Conservation (phyloP, 2,329 filamentous ascomycete species). For the Orbilia brochopaga region DNA sequence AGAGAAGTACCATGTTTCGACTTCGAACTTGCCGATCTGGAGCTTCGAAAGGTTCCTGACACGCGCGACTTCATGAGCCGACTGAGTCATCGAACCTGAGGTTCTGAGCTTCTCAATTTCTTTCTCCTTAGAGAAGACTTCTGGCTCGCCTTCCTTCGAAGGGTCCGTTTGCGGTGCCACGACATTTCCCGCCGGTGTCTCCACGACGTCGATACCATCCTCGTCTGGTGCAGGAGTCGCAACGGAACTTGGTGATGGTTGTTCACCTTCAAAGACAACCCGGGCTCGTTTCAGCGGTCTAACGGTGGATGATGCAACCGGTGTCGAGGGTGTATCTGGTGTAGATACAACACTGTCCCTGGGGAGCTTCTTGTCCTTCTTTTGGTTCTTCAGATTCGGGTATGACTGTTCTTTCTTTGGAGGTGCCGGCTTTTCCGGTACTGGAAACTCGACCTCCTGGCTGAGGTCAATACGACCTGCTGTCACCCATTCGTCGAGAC, state of each 20-base stretch:
- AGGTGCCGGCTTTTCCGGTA: conserved; percentile 73
- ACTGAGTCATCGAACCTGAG: conserved; percentile 97
- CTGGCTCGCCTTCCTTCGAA: conserved; percentile 58
- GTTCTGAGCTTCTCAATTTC: conserved; percentile 96
- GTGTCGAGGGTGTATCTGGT: conserved; percentile 49
- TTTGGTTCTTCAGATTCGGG: conserved; percentile 57
- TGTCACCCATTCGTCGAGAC: conserved; percentile 82
- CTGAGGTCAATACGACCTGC: conserved; percentile 81
- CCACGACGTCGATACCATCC: conserved; percentile 44
- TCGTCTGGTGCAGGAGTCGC: conserved; percentile 43
- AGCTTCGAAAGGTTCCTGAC: conserved; percentile 93
- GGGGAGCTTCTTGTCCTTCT: conserved; percentile 56
- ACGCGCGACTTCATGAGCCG: conserved; percentile 92
- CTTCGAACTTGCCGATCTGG: conserved; percentile 88
- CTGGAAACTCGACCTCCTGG: conserved; percentile 95
- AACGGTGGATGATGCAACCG: conserved; percentile 24
- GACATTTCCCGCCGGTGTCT: conserved; percentile 48
- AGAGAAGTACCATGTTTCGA: conserved; percentile 99
- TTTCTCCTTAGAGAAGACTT: conserved; percentile 76
- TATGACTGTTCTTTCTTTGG: conserved; percentile 55
- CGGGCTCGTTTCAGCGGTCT: conserved; percentile 51
- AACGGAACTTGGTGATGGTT: conserved; percentile 48
- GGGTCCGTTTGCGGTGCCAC: conserved; percentile 41
- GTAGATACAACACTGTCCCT: conserved; percentile 53
- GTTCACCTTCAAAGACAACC: conserved; percentile 50